phyloP scores from a whole-genome alignment of 148 eudicot species.

The Rhododendron kiyosumense region DNA sequence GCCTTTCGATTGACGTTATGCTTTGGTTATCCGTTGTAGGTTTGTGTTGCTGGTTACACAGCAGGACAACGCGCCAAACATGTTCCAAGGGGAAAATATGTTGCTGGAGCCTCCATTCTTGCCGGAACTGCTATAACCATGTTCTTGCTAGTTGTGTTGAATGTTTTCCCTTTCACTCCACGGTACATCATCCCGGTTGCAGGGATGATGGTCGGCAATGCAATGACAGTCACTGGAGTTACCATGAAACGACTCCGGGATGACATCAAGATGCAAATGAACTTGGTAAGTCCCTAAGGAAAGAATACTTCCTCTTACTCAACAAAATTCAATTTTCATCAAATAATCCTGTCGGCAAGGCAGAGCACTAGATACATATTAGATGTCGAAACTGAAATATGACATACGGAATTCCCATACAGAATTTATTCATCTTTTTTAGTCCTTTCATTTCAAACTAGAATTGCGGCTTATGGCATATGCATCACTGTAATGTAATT shows the following conservation, averaged over 20 bases:
- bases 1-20: neutral
- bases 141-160: slow-evolving; percentile 48
- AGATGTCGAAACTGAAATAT: neutral
- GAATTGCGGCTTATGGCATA: neutral
- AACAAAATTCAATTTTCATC: neutral
- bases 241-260: slow-evolving; percentile 95
- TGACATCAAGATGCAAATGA: slow-evolving; percentile 72
- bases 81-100: slow-evolving; percentile 74
- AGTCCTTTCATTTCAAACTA: neutral
- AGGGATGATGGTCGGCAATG: slow-evolving; percentile 96
- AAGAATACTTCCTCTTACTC: neutral
- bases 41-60: slow-evolving; percentile 83
- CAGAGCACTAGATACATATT: neutral
- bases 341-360: neutral
- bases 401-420: neutral
- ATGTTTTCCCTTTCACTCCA: slow-evolving; percentile 89
- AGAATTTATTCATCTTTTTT: neutral
- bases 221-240: slow-evolving; percentile 95
- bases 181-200: slow-evolving; percentile 87
- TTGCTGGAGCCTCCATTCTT: slow-evolving; percentile 77
- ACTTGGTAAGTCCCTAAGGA: slow-evolving; percentile 37
- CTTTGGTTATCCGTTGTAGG: slow-evolving; percentile 32
- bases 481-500: neutral
- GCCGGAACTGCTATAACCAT: slow-evolving; percentile 75
- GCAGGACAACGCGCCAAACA: slow-evolving; percentile 91